Conservation (phyloP, 495 filamentous ascomycete species). For the Penicillium salamii region DNA sequence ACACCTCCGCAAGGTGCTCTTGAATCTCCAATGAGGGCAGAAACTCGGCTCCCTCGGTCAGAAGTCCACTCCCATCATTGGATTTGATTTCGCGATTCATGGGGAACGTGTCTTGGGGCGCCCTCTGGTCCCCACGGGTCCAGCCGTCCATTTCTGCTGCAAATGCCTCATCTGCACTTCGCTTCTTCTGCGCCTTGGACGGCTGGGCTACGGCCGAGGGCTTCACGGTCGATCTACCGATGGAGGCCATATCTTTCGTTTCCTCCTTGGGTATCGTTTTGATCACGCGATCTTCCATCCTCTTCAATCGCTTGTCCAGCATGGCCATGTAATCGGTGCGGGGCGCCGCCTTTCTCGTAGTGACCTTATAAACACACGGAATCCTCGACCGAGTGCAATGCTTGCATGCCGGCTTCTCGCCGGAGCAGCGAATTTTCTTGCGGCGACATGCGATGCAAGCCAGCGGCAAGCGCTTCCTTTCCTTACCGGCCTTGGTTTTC, state of each 20-base stretch:
- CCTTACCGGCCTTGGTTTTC: slow-evolving; percentile 97
- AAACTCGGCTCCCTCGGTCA: slow-evolving; percentile 78
- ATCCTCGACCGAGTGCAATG: slow-evolving; percentile 92
- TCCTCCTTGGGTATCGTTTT: slow-evolving; percentile 91
- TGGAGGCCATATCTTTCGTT: slow-evolving; percentile 52
- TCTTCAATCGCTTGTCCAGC: slow-evolving; percentile 86
- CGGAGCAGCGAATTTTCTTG: slow-evolving; percentile 98
- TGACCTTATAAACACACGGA: slow-evolving; percentile 98
- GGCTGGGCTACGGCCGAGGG: slow-evolving; percentile 63
- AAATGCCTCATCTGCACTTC: slow-evolving; percentile 86
- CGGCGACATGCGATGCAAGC: slow-evolving; percentile 94
- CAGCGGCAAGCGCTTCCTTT: slow-evolving; percentile 86
- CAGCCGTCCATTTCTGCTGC: slow-evolving; percentile 77
- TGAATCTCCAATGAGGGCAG: slow-evolving; percentile 87
- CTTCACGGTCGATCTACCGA: slow-evolving; percentile 76
- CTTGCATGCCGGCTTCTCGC: slow-evolving; percentile 95
- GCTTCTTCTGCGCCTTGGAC: slow-evolving; percentile 69
- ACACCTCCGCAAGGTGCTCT: slow-evolving; percentile 90
- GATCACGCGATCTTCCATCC: slow-evolving; percentile 98
- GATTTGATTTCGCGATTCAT: slow-evolving; percentile 57
- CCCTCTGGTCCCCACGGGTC: slow-evolving; percentile 57
- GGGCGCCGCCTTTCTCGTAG: slow-evolving; percentile 90
- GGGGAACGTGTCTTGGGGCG: slow-evolving; percentile 50
- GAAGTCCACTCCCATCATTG: slow-evolving; percentile 65
- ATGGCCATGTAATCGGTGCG: slow-evolving; percentile 99